Evolutionary conservation across 352 stramenopile genomes (phyloP), one percentile per base, ranked within the genome.

Genomic region (Aphanomyces stellatus): DNA sequence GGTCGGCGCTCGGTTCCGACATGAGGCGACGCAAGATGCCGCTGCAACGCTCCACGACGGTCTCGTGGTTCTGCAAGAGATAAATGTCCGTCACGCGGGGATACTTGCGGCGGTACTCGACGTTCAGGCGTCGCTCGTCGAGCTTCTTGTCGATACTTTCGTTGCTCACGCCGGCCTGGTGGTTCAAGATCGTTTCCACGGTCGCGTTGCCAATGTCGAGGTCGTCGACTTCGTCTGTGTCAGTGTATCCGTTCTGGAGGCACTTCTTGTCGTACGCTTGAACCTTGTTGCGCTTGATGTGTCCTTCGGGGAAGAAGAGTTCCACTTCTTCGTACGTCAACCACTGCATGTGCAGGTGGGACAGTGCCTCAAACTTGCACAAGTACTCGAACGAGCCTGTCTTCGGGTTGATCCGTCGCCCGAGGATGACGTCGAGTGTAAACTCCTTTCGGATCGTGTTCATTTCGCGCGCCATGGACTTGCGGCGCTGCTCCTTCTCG

Each of bases 311-410:
- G 42, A 93, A 84, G 70, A 94, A 94, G 19, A 92, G 62, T 67
- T 96, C 81, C 43, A 96, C 31, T 56, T 95, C 88, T 33, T 87
- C 78, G 64, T 94, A 95, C 57, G 83, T 91, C 31, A 95, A 80
- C 88, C 88, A 96, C 57, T 85, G 92, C 49, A 94, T 64, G 56
- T 96, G 88, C 69, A 96, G 74, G 59, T 94, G 95, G 37, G 88
- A 96, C 3, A 87, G 82, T 10, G 84, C 82, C 13, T 88, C 72
- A 53, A 95, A 95, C 64, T 96, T 96, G 79, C 81, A 90, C 72
- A 94, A 64, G 46, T 95, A 96, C 69, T 96, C 87, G 27, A 86
- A 73, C 24, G 78, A 68, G 13, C 85, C 84, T 2, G 72, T 90
- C 6, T 77, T 78, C 51, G 81, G 76, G 69, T 93, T 92, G 42